Base-by-base conservation (phyloP, 2,329 filamentous ascomycete genomes). In the Cladosporium sp. region DNA sequence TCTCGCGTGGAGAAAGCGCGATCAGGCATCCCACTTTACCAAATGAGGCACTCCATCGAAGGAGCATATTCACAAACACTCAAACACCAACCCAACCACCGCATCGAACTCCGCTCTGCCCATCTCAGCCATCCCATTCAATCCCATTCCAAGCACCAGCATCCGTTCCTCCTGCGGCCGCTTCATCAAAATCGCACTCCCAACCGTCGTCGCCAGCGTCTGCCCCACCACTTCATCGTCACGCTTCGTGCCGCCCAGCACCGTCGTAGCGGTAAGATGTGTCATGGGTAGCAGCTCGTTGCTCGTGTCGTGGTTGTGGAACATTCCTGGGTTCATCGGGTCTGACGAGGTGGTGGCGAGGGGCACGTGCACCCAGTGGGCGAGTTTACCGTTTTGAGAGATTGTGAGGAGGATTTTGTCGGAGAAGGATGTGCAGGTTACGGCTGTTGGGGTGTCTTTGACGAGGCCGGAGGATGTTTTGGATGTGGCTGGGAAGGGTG, bases 361-460 rank as follows among this genome's bases (percentile, higher is more conserved):
- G 0, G 91, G 90, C 0, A 96, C 91, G 81, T 95, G 91, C 23
- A 97, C 93, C 95, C 95, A 99, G 83, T 98, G 95, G 23, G 91
- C 91, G 56, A 98, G 80, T 66, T 89, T 86, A 7, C 93, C 94
- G 67, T 89, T 86, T 79, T 98, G 95, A 0, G 91, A 91, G 66
- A 98, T 85, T 0, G 93, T 97, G 68, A 99, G 82, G 72, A 99
- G 80, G 72, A 99, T 92, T 79, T 92, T 96, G 84, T 98, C 95
- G 10, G 89, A 85, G 79, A 98, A 98, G 72, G 84, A 87, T 63
- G 93, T 82, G 13, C 85, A 84, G 46, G 87, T 88, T 36, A 91
- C 89, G 69, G 92, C 88, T 1, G 95, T 98, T 39, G 84, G 77
- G 25, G 89, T 77, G 32, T 87, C 88, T 68, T 89, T 87, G 67